phyloP scores from a whole-genome alignment of 345 rosid species.

The Dovyalis caffra region DNA sequence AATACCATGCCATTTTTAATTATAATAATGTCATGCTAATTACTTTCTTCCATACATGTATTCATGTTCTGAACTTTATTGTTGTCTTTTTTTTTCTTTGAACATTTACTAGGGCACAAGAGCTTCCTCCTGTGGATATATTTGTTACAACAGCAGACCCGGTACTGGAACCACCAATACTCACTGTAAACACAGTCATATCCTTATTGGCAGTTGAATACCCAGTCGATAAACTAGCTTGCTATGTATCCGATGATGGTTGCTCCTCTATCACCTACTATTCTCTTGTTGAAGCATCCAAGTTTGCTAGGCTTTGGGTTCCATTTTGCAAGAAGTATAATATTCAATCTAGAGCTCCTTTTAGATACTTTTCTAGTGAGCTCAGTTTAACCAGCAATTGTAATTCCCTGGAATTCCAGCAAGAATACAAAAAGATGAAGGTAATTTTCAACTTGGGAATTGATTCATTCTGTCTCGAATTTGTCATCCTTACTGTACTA shows the following conservation, averaged over 20 bases:
- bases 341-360: slow-evolving; percentile 62
- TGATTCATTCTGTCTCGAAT: neutral
- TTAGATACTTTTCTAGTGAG: slow-evolving; percentile 43
- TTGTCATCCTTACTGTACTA: too few relatives aligned
- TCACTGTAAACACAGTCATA: slow-evolving; percentile 50
- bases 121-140: slow-evolving; percentile 61
- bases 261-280: slow-evolving; percentile 58
- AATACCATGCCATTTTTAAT: neutral
- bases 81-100: neutral
- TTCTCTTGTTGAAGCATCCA: slow-evolving; percentile 57
- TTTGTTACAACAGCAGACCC: slow-evolving; percentile 56
- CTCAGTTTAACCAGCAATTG: neutral
- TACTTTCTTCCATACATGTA: neutral
- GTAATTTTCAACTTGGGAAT: slow-evolving; percentile 16
- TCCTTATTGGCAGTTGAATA: slow-evolving; percentile 58
- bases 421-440: slow-evolving; percentile 48
- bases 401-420: slow-evolving; percentile 38
- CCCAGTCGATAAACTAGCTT: slow-evolving; percentile 49
- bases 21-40: too few relatives aligned
- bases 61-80: neutral
- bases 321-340: slow-evolving; percentile 56
- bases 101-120: slow-evolving; percentile 23
- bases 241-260: slow-evolving; percentile 57
- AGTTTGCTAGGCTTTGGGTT: slow-evolving; percentile 68
- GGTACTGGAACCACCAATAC: slow-evolving; percentile 44